A percentile compares a stretch with the other conserved stretches of the same genome.
Conservation (phyloP, 352 stramenopile genomes). For the Globisporangium apiculatum region DNA sequence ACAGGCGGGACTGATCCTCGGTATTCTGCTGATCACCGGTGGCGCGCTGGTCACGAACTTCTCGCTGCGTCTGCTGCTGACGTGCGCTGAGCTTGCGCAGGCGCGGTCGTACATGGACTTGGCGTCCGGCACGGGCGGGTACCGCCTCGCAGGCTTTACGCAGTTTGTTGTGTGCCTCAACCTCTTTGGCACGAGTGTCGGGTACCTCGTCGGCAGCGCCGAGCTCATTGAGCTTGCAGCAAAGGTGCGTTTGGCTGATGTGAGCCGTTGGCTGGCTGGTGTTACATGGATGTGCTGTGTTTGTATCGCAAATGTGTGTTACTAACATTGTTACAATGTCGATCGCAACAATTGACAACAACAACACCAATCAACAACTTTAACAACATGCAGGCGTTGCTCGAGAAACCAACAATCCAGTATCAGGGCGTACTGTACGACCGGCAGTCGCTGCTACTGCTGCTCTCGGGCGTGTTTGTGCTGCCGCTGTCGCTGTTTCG, state of each 20-base stretch:
- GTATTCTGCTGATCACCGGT: constrained; percentile 57
- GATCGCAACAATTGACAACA: too few relatives aligned
- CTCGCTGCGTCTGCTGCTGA: constrained; percentile 69
- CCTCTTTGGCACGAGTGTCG: constrained; percentile 82
- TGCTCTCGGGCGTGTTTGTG: constrained; percentile 57
- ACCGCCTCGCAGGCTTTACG: constrained; percentile 59
- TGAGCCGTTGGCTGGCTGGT: not conserved
- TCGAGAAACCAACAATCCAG: not conserved
- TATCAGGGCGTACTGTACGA: constrained; percentile 20
- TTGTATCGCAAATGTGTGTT: not conserved
- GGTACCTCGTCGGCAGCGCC: constrained; percentile 75
- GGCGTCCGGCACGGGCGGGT: constrained; percentile 51
- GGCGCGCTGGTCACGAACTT: constrained; percentile 76
- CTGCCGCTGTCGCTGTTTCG: constrained; percentile 77
- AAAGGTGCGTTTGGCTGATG: constrained; percentile 18
- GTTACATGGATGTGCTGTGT: not conserved
- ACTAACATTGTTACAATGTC: not conserved
- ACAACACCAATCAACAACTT: too few relatives aligned
- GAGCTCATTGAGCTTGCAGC: constrained; percentile 69
- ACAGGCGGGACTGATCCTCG: constrained; percentile 55
- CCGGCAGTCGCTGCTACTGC: constrained; percentile 59
- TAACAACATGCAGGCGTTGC: too few relatives aligned
- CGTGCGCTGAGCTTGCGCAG: constrained; percentile 67
- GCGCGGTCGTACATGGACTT: constrained; percentile 83
- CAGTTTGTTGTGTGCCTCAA: constrained; percentile 81